Conservation (phyloP, 805 yeast species). For the Cyberlindnera lachancei region DNA sequence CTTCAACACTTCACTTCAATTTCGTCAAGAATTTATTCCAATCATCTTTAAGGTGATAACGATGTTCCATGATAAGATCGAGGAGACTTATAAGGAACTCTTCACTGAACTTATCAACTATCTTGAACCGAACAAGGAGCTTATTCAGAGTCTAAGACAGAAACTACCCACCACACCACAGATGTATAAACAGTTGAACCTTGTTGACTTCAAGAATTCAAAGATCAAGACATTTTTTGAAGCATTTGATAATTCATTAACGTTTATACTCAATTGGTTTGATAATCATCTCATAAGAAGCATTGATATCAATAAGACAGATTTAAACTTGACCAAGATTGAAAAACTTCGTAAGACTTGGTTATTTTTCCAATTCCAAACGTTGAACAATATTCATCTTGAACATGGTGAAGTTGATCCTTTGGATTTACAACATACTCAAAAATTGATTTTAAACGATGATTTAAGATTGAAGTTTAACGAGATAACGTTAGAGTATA, state of each 20-base stretch:
- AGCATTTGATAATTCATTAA: conserved; percentile 30
- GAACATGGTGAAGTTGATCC: too few relatives aligned
- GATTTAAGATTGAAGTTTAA: conserved; percentile 9
- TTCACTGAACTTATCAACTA: conserved; percentile 15
- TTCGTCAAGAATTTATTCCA: conserved; percentile 19
- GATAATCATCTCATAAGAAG: conserved; percentile 9
- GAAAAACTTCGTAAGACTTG: conserved; percentile 29
- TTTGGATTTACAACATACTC: conserved; percentile 10
- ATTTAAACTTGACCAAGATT: conserved; percentile 20
- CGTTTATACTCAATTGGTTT: conserved; percentile 24
- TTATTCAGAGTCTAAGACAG: conserved; percentile 8
- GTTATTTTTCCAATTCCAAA: conserved; percentile 33
- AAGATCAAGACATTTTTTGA: conserved; percentile 28
- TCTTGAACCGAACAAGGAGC: conserved; percentile 18
- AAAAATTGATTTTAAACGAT: conserved; percentile 17
- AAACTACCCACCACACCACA: conserved; percentile 4
- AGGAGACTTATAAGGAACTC: conserved; percentile 17
- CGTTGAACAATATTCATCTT: conserved; percentile 11
- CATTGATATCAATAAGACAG: conserved; percentile 21
- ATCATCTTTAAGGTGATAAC: conserved; percentile 17
- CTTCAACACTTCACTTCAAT: conserved; percentile 22
- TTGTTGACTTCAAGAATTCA: conserved; percentile 16
- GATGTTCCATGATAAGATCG: conserved; percentile 18
- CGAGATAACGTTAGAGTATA: conserved; percentile 9
- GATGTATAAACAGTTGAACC: conserved; percentile 10